Evolutionary conservation across 148 eudicot genomes (phyloP).

Genomic region (Arctostaphylos glauca): DNA sequence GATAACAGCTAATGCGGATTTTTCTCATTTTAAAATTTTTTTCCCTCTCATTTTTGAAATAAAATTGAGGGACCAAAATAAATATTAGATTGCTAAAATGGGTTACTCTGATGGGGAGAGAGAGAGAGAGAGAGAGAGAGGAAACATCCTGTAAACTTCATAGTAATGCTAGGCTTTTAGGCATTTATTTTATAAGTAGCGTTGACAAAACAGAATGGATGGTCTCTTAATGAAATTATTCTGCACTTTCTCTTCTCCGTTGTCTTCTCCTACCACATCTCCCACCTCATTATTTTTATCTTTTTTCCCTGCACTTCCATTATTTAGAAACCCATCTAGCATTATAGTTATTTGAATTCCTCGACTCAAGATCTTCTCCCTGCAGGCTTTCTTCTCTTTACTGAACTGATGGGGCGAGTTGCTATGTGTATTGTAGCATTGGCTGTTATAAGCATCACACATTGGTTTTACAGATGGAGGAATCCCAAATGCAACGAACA

Average conservation of each 20-base stretch:
- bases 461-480: constrained; percentile 25
- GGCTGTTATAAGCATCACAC: constrained; percentile 20
- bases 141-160: constrained; percentile 73
- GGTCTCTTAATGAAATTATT: constrained; percentile 35
- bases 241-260: constrained; percentile 31
- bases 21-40: no score
- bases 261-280: constrained; percentile 3
- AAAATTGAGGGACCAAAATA: no score
- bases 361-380: constrained; percentile 15
- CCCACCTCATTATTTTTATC: neutral
- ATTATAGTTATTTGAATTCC: neutral
- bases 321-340: neutral
- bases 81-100: no score
- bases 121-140: constrained; percentile 27
- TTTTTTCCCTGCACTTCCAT: neutral
- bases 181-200: constrained; percentile 33
- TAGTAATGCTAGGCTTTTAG: constrained; percentile 56
- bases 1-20: no score
- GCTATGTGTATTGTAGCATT: constrained; percentile 36
- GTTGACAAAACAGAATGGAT: constrained; percentile 51
- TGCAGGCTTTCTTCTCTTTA: constrained; percentile 8
- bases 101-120: neutral
- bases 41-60: no score
- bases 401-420: constrained; percentile 35
- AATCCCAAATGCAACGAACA: constrained; percentile 20